phyloP scores from a whole-genome alignment of 208 protist species.

The Trypanosomatidae sp. region DNA sequence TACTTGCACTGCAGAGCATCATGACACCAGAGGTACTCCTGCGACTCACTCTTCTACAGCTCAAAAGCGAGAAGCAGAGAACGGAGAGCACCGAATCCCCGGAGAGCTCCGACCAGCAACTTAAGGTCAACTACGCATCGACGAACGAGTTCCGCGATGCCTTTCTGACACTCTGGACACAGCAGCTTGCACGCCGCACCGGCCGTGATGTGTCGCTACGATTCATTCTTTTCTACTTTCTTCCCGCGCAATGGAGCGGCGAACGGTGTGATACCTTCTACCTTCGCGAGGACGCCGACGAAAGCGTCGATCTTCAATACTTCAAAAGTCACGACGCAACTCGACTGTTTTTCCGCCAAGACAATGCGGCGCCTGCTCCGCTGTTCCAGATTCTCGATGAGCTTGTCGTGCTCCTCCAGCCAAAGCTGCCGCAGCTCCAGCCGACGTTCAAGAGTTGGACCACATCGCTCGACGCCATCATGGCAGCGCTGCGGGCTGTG shows the following conservation, averaged over 20 bases:
- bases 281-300: too few species aligned
- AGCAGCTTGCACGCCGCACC: not conserved
- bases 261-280: constrained; percentile 3
- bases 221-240: constrained; percentile 5
- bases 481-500: not conserved
- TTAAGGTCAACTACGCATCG: too few species aligned
- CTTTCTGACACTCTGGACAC: constrained; percentile 13
- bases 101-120: too few species aligned
- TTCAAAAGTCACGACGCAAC: too few species aligned
- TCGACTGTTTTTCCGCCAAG: too few species aligned
- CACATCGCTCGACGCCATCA: not conserved
- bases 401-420: constrained; percentile 6
- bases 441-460: constrained; percentile 1
- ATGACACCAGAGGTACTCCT: too few species aligned
- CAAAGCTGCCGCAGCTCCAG: constrained; percentile 1
- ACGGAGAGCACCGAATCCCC: too few species aligned
- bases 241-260: constrained; percentile 13
- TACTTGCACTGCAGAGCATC: too few species aligned
- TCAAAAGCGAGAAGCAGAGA: too few species aligned
- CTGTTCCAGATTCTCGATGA: constrained; percentile 1
- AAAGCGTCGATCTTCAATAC: too few species aligned
- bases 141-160: not conserved
- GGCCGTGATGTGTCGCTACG: not conserved
- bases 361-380: too few species aligned
- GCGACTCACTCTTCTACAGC: too few species aligned